Evolutionary conservation across 345 rosid species (phyloP), one percentile per base, ranked within the genome.

Genomic region (Psidium friedrichsthalianum): DNA sequence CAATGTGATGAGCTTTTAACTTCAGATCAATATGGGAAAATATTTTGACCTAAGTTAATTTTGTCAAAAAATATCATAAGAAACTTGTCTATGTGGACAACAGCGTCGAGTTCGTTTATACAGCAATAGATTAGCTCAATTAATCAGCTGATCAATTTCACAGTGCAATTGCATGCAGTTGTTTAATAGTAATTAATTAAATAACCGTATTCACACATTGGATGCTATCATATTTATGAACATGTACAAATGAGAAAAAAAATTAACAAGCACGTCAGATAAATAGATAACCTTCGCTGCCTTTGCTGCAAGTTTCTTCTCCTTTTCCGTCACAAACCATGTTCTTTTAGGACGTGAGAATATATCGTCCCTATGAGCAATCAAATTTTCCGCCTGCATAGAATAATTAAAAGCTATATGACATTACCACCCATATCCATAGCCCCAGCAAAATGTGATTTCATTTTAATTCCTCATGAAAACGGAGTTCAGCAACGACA

Each of bases 351-450:
- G 98, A 52, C 98, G 99, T 52, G 98, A 86, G 87, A 87, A 94
- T 85, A 97, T 97, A 88, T 94, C 98, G 87, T 97, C 99, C 88
- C 88, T 94, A 52, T 96, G 95, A 40, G 91, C 88, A 76, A 96
- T 95, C 98, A 96, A 92, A 89, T 96, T 96, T 89, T 97, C 99
- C 2, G 98, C 98, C 99, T 97, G 92, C 89, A 83, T 61, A 78
- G 83, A 86, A 81, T 40, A 83, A 16, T 32, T 51, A 59, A 42
- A 84, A 52, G 53, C 44, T 51, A 49, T 21, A 53, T 10, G 27
- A 16, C 25, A 53, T 82, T 56, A 82, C 32, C 84, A 82, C 18
- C 84, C 58, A 69, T 47, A 69, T 18, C 13, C 42, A 11, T 69
- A 36, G 80, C 80, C 14, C 47, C 80, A 69, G 80, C 1, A 36